Percentiles rank a stretch among this genome's conserved stretches.
These are phyloP conservation scores for Brassica incana DNA, from an alignment of 345 rosid genomes.

Conservation along the genomic window DNA sequence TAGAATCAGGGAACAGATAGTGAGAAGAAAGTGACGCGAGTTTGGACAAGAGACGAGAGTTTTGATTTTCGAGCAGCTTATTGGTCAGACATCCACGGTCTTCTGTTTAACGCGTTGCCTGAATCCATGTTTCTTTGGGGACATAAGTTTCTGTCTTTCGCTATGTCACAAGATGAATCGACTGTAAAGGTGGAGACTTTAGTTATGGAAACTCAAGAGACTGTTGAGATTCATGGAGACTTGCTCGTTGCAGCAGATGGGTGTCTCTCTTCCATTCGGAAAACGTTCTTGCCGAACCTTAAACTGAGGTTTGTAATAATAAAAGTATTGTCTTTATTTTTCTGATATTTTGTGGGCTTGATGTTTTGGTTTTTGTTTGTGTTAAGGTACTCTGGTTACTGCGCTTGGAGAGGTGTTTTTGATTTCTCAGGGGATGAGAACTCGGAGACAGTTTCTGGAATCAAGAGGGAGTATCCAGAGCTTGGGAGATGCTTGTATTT, in stretches of 20 bases:
- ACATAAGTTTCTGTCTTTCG: slow-evolving; percentile 58
- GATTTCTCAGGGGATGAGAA: slow-evolving; percentile 59
- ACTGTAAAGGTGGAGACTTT: slow-evolving; percentile 52
- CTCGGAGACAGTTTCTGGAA: slow-evolving; percentile 47
- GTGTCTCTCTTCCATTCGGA: slow-evolving; percentile 66
- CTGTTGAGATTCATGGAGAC: slow-evolving; percentile 55
- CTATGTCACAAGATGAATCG: slow-evolving; percentile 44
- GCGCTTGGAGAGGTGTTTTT: slow-evolving; percentile 84
- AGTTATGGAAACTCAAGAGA: slow-evolving; percentile 46
- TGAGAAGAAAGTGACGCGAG: slow-evolving; percentile 39
- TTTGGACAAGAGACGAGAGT: slow-evolving; percentile 62
- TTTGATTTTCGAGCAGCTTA: slow-evolving; percentile 75
- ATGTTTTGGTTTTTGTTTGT: background rate
- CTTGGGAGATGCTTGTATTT: slow-evolving; percentile 75
- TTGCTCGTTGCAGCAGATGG: slow-evolving; percentile 87
- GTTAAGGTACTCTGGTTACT: slow-evolving; percentile 73
- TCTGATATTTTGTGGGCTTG: background rate
- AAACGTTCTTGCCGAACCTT: slow-evolving; percentile 54
- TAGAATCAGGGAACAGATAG: slow-evolving; percentile 60
- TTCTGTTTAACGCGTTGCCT: slow-evolving; percentile 45
- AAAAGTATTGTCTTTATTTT: background rate
- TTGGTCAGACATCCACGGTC: slow-evolving; percentile 75
- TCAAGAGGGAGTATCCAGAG: slow-evolving; percentile 56
- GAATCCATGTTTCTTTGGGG: slow-evolving; percentile 58
- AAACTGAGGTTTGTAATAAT: slow-evolving; percentile 58